These are phyloP conservation scores for Teratosphaeria nubilosa DNA, from an alignment of 2,329 filamentous ascomycete species.

Conservation along the genomic window DNA sequence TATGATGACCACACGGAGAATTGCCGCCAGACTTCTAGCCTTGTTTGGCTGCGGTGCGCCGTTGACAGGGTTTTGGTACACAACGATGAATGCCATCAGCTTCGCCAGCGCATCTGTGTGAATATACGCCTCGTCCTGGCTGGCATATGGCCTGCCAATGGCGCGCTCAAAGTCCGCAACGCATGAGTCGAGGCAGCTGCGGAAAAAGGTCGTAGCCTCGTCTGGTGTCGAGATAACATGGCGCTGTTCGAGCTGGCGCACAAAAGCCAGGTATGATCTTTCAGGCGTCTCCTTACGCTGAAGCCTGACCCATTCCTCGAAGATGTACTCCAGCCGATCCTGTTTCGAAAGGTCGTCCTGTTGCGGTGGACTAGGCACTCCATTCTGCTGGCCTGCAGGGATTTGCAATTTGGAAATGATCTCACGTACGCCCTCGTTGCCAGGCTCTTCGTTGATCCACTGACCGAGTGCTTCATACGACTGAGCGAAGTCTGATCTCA, in stretches of 20 bases:
- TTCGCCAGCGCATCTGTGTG: conserved; percentile 74
- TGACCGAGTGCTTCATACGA: conserved; percentile 72
- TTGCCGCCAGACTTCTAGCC: conserved; percentile 63
- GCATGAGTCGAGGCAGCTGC: conserved; percentile 69
- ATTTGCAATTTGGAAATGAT: conserved; percentile 58
- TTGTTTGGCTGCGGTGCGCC: conserved; percentile 53
- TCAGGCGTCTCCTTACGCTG: conserved; percentile 68
- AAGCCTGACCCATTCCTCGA: conserved; percentile 87
- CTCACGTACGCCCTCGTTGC: conserved; percentile 54
- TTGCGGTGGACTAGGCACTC: conserved; percentile 48
- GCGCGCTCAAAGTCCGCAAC: conserved; percentile 68
- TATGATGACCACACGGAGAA: conserved; percentile 67
- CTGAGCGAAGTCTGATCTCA: conserved; percentile 76
- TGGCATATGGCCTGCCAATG: conserved; percentile 48
- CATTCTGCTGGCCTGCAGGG: conserved; percentile 46
- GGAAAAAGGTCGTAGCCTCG: conserved; percentile 69
- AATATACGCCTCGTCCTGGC: conserved; percentile 49
- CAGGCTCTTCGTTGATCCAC: conserved; percentile 68
- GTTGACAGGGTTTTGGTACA: conserved; percentile 55
- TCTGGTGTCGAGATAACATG: conserved; percentile 64
- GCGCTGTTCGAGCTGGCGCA: conserved; percentile 62
- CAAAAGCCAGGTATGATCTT: conserved; percentile 62
- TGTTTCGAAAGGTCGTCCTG: conserved; percentile 43
- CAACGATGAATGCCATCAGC: conserved; percentile 65
- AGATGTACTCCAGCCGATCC: conserved; percentile 87